phyloP scores from a whole-genome alignment of 1,139 yeast species.

The Trichomonascaceae sp. region DNA sequence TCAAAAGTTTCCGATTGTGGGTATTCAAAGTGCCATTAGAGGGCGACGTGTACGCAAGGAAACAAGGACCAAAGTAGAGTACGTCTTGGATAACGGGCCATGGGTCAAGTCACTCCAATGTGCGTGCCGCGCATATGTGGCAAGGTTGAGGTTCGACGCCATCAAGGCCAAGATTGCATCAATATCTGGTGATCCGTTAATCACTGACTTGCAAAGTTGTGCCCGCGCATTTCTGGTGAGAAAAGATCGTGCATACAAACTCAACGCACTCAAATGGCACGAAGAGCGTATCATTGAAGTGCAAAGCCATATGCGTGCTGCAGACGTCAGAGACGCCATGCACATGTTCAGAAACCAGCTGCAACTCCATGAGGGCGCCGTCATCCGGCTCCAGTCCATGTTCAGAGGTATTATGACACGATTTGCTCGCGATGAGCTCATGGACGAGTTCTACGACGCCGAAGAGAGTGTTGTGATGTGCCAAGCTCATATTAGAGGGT shows the following conservation, averaged over 20 bases:
- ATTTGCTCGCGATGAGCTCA: slow-evolving; percentile 34
- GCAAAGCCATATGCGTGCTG: slow-evolving; percentile 22
- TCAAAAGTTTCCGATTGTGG: neutral
- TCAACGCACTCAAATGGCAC: slow-evolving; percentile 7
- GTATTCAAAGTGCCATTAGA: neutral
- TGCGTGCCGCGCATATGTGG: slow-evolving; percentile 28
- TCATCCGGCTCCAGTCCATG: slow-evolving; percentile 31
- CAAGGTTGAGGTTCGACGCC: slow-evolving; percentile 20
- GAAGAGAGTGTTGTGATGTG: slow-evolving; percentile 30
- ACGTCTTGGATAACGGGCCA: slow-evolving; percentile 30
- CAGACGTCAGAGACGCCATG: slow-evolving; percentile 14
- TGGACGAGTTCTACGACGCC: slow-evolving; percentile 42
- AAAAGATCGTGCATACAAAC: slow-evolving; percentile 7
- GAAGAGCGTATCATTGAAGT: slow-evolving; percentile 12
- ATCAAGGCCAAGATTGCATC: slow-evolving; percentile 5
- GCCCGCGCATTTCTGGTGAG: slow-evolving; percentile 23
- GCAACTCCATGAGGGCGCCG: slow-evolving; percentile 23
- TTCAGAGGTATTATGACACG: slow-evolving; percentile 35
- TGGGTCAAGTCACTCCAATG: slow-evolving; percentile 34
- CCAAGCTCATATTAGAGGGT: slow-evolving; percentile 42
- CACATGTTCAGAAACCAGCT: slow-evolving; percentile 11
- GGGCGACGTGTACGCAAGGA: neutral
- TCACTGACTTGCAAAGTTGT: slow-evolving; percentile 21
- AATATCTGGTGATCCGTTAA: slow-evolving; percentile 15
- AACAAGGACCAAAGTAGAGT: slow-evolving; percentile 22